Percentiles rank a stretch among this genome's conserved stretches.
Evolutionary conservation across 2,329 filamentous ascomycete genomes (phyloP).

Genomic region (Cladosporium cucumerinum): DNA sequence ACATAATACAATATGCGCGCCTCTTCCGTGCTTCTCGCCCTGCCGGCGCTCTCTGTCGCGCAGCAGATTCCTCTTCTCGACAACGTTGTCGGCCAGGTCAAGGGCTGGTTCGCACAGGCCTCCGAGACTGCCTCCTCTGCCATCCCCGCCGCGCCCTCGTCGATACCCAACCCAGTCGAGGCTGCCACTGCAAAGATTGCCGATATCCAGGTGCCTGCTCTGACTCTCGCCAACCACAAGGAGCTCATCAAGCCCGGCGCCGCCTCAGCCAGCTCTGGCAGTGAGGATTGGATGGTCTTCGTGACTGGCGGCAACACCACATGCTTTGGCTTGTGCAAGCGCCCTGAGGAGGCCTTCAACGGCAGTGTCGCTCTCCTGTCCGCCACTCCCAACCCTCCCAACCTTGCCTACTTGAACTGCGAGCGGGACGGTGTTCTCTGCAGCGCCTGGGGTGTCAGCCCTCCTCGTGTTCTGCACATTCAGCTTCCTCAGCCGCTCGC

Average conservation of each 20-base stretch:
- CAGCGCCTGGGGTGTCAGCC: slow-evolving; percentile 66
- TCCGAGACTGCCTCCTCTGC: slow-evolving; percentile 55
- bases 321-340: slow-evolving; percentile 67
- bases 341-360: slow-evolving; percentile 60
- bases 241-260: slow-evolving; percentile 62
- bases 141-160: slow-evolving; percentile 41
- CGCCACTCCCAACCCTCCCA: slow-evolving; percentile 57
- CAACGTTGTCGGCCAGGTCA: slow-evolving; percentile 60
- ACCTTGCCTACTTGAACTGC: slow-evolving; percentile 69
- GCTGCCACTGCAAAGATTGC: slow-evolving; percentile 51
- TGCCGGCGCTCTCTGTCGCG: slow-evolving; percentile 50
- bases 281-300: slow-evolving; percentile 74
- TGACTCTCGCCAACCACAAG: slow-evolving; percentile 70
- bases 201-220: slow-evolving; percentile 50
- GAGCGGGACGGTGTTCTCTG: slow-evolving; percentile 71
- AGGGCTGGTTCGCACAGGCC: slow-evolving; percentile 53
- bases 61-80: slow-evolving; percentile 61
- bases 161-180: slow-evolving; percentile 45
- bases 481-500: slow-evolving; percentile 56
- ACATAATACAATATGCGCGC: slow-evolving; percentile 48
- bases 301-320: slow-evolving; percentile 75
- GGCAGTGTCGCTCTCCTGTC: slow-evolving; percentile 54
- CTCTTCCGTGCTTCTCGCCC: slow-evolving; percentile 50
- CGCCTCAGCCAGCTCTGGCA: slow-evolving; percentile 53
- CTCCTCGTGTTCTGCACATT: slow-evolving; percentile 65